Conservation (phyloP, 208 protist genomes). For the Zelonia costaricensis region DNA sequence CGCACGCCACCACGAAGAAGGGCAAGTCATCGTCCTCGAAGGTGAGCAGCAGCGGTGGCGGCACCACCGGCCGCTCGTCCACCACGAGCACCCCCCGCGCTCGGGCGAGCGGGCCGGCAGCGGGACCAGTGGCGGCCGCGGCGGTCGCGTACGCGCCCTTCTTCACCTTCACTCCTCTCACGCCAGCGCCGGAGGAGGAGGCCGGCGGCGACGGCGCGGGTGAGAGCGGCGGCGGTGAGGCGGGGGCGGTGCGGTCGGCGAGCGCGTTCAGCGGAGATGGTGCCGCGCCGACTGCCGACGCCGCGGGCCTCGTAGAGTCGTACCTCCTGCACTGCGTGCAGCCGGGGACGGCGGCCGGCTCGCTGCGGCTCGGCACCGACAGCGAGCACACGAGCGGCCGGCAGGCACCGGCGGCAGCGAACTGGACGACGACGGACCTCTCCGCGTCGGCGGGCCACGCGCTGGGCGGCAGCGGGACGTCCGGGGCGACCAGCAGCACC, state of each 20-base stretch:
- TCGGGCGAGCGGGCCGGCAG: not conserved
- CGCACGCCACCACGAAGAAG: not conserved
- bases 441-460: not conserved
- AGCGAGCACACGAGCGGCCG: constrained; percentile 4
- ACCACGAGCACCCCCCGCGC: constrained; percentile 21
- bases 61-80: constrained; percentile 14
- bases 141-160: constrained; percentile 14
- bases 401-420: constrained; percentile 2
- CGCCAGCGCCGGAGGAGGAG: not conserved
- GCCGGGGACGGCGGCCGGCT: not conserved
- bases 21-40: constrained; percentile 7
- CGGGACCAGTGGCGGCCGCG: too few species aligned
- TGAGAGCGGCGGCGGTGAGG: not conserved
- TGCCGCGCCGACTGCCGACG: not conserved
- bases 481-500: not conserved
- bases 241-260: constrained; percentile 1
- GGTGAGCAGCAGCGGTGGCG: constrained; percentile 5
- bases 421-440: constrained; percentile 4
- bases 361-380: constrained; percentile 10
- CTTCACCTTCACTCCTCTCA: constrained; percentile 25
- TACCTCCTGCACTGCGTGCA: constrained; percentile 26
- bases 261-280: constrained; percentile 28
- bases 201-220: not conserved
- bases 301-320: constrained; percentile 3
- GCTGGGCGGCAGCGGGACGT: not conserved